Evolutionary conservation across 495 filamentous ascomycete genomes (phyloP), one percentile per base, ranked within the genome.

Genomic region (Daldinia vernicosa): DNA sequence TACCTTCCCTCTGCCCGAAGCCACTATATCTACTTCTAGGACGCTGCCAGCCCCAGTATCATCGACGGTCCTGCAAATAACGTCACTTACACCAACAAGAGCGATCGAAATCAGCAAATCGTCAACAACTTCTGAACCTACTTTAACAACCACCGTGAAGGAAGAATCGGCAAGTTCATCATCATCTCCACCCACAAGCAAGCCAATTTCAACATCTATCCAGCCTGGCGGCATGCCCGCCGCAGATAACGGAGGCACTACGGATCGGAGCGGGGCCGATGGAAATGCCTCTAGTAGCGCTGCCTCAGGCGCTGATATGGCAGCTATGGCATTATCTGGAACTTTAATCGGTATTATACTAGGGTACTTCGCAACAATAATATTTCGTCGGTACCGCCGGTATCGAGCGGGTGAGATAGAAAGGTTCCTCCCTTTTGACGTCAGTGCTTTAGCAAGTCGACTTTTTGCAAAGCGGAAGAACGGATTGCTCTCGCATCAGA

Each of bases 241-340:
- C 0, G 6, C 24, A 3, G 45, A 40, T 19, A 32, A 28, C 8
- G 69, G 50, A 32, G 30, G 15, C 9, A 24, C 8, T 24, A 4
- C 32, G 32, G 51, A 15, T 8, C 9, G 24, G 15, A 30, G 19
- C n/a, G 28, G 3, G 17, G 15, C 33, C 26, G 33, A 39, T 1
- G 64, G 52, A 22, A 40, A 14, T 19, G 30, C 61, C 2, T 43
- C 69, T 9, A 53, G 40, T 5, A 27, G 67, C 2, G 62, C 63
- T 8, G n/a, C 50, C 17, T 77, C 75, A 0, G 68, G 63, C 6
- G 68, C 74, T 7, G 78, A 66, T 24, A 75, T 73, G n/a, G 74
- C 73, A 7, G 69, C 81, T 26, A 77, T 78, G 33, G 74, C 78
- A 0, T 57, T 81, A 4, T 67, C 78, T 1, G 76, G 70, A 6